These are phyloP conservation scores for Backusella luteola DNA, from an alignment of 192 early-diverging fungal genomes.

Conservation along the genomic window DNA sequence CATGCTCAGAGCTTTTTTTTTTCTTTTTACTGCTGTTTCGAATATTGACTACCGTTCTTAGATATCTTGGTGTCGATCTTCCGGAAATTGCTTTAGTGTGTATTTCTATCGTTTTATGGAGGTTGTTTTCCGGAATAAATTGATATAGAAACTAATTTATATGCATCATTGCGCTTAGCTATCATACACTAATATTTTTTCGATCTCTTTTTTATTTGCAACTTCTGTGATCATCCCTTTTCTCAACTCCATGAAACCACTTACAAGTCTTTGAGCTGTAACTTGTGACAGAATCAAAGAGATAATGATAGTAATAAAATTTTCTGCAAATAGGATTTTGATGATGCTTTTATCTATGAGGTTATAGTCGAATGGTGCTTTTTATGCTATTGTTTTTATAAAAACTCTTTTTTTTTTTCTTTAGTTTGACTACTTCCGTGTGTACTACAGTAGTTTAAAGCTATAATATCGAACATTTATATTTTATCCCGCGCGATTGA, in stretches of 20 bases:
- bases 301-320: no score
- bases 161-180: no score
- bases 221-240: background rate
- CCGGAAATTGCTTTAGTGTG: background rate
- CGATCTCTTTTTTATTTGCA: background rate
- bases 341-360: no score
- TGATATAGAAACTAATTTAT: background rate
- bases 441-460: no score
- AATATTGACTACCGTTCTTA: background rate
- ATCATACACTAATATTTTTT: no score
- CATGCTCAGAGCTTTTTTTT: background rate
- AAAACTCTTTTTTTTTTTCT: background rate
- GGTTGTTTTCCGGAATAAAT: background rate
- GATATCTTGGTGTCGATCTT: background rate
- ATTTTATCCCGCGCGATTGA: no score
- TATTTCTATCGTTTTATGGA: background rate
- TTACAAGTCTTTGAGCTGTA: background rate
- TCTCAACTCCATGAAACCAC: background rate
- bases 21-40: background rate
- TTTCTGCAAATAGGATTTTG: no score
- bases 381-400: background rate
- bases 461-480: no score
- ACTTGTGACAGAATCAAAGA: background rate
- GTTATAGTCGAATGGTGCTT: no score
- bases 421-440: background rate